Base-by-base conservation (phyloP, 1,284 basidiomycete species). In the Testicularia cyperi region DNA sequence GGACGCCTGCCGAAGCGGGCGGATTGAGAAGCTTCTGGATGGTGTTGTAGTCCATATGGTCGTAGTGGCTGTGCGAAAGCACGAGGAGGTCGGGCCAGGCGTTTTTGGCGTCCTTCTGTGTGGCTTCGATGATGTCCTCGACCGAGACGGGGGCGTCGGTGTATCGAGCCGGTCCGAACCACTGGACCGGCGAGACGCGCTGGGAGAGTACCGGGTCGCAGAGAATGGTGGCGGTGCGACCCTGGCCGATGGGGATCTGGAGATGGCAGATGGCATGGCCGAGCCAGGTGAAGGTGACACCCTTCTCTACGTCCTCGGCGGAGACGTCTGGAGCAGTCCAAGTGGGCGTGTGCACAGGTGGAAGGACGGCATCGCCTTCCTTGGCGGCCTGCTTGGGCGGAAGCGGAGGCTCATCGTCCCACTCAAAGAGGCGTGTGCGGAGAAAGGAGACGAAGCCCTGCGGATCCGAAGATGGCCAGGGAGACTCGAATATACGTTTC, bases 41-140 rank as follows among this genome's bases (percentile, higher is more conserved):
- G 24, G 67, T 70, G 14, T 38, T 51, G 40, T 57, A 63, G 37
- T 69, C 66, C 18, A 58, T 56, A 29, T 70, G 68, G 28, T 70
- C 68, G 45, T 70, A 70, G 35, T 70, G 68, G 39, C 68, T 70
- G 53, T 69, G 67, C 22, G 45, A 55, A 31, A 70, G 43, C 24
- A 57, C 53, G 21, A 70, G 36, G 14, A 67, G 42, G 31, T 70
- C 55, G 1, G 66, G 68, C 65, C 65, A 68, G 1, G 54, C 62
- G 20, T 49, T 42, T 15, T 45, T 49, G 38, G 44, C 56, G 10
- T 40, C 33, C 15, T 28, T 30, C 6, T 44, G 38, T 23, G 48
- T 44, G 12, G 43, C 62, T 1, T 26, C 19, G 18, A 44, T 47
- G 25, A 70, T 63, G 21, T 51, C 51, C n/a, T 44, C 39, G 2